phyloP scores from a whole-genome alignment of 108 stramenopile genomes.

The Mayamaea pseudoterrestris region DNA sequence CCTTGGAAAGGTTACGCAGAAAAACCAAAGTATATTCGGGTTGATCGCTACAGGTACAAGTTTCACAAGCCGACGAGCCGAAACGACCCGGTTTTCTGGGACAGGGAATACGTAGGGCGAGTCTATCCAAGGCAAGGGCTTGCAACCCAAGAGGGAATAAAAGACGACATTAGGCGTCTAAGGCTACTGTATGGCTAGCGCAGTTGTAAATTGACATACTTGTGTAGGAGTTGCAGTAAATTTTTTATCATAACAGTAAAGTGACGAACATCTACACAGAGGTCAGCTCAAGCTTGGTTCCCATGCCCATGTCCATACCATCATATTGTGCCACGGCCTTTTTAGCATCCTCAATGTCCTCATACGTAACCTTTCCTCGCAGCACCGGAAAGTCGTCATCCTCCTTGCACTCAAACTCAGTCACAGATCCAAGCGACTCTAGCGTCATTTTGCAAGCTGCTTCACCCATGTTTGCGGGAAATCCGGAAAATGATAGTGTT shows the following conservation, averaged over 20 bases:
- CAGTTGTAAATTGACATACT: too few relatives aligned
- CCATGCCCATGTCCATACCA: slow-evolving; percentile 88
- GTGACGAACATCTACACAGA: slow-evolving; percentile 50
- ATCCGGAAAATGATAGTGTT: slow-evolving; percentile 58
- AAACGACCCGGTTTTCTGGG: slow-evolving; percentile 30
- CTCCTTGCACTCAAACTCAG: slow-evolving; percentile 47
- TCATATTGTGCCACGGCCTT: slow-evolving; percentile 74
- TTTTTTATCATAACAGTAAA: too few relatives aligned
- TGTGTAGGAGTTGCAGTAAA: too few relatives aligned
- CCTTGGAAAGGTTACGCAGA: slow-evolving; percentile 17
- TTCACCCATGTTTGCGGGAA: slow-evolving; percentile 82
- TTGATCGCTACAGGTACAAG: slow-evolving; percentile 42
- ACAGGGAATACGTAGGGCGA: slow-evolving; percentile 26
- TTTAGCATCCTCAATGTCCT: slow-evolving; percentile 70
- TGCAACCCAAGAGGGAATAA: slow-evolving; percentile 18
- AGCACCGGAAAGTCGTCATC: slow-evolving; percentile 55
- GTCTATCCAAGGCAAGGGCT: slow-evolving; percentile 42
- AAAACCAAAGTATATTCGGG: slow-evolving; percentile 40
- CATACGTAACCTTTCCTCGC: slow-evolving; percentile 67
- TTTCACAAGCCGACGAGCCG: slow-evolving; percentile 14
- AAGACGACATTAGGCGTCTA: slow-evolving; percentile 26
- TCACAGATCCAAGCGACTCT: slow-evolving; percentile 59
- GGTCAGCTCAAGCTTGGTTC: slow-evolving; percentile 43
- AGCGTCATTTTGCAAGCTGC: slow-evolving; percentile 66
- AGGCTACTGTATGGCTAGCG: too few relatives aligned